Evolutionary conservation across 1,284 basidiomycete species (phyloP).

Genomic region (Microbotryum intermedium): DNA sequence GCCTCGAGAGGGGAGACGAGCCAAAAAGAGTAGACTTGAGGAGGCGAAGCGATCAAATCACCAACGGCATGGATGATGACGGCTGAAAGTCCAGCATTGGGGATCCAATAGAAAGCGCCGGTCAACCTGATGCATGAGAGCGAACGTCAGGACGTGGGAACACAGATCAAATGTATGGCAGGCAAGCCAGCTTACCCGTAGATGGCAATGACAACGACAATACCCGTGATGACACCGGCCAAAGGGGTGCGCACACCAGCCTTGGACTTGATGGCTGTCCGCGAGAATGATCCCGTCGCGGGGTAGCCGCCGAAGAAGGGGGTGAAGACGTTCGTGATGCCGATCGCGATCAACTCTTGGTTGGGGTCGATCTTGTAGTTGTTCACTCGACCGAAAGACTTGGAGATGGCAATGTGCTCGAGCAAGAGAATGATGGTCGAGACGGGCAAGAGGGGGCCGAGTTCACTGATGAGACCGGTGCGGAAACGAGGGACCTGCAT

Average conservation of each 20-base stretch:
- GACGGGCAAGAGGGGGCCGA: slow-evolving; percentile 72
- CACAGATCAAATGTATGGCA: background rate
- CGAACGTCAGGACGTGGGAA: background rate
- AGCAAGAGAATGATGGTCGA: slow-evolving; percentile 88
- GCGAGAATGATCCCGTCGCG: slow-evolving; percentile 95
- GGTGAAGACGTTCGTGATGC: slow-evolving; percentile 57
- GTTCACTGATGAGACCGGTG: slow-evolving; percentile 49
- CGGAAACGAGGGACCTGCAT: slow-evolving; percentile 64
- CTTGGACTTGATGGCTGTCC: slow-evolving; percentile 90
- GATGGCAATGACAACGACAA: slow-evolving; percentile 85
- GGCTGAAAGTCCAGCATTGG: slow-evolving; percentile 64
- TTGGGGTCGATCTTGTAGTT: slow-evolving; percentile 97
- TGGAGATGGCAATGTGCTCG: slow-evolving; percentile 84
- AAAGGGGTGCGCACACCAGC: slow-evolving; percentile 91
- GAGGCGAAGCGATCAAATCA: slow-evolving; percentile 79
- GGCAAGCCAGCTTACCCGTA: slow-evolving; percentile 59
- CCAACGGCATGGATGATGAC: slow-evolving; percentile 71
- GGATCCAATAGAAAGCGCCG: slow-evolving; percentile 81
- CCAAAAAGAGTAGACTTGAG: slow-evolving; percentile 88
- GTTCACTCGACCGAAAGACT: slow-evolving; percentile 90
- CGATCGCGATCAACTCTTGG: slow-evolving; percentile 94
- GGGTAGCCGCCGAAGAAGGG: slow-evolving; percentile 61
- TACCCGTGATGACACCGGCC: slow-evolving; percentile 75
- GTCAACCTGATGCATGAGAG: slow-evolving; percentile 42
- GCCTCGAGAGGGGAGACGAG: slow-evolving; percentile 87